Evolutionary conservation across 1,284 basidiomycete genomes (phyloP).

Genomic region (Tremellales sp.): DNA sequence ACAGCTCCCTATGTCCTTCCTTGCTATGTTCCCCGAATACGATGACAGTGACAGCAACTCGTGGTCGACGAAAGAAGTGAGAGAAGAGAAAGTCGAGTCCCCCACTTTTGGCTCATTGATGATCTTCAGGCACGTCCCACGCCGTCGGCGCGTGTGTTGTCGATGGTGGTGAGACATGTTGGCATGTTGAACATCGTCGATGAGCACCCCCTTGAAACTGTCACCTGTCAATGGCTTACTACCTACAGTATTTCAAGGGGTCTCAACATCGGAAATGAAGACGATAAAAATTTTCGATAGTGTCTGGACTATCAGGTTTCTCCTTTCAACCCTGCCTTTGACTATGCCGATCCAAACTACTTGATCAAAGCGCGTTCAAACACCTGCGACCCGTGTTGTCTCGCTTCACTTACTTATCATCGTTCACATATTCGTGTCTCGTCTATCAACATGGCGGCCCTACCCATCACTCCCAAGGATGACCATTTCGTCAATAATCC

Average conservation of each 20-base stretch:
- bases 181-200: neutral
- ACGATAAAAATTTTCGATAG: neutral
- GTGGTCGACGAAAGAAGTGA: neutral
- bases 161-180: no score
- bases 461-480: constrained; percentile 19
- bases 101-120: neutral
- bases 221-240: no score
- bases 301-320: neutral
- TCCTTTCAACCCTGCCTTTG: neutral
- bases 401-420: neutral
- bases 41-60: no score
- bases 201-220: neutral
- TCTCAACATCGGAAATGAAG: no score
- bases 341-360: neutral
- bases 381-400: neutral
- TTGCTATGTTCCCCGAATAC: no score
- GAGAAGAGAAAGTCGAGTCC: neutral
- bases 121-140: neutral
- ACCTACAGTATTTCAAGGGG: no score
- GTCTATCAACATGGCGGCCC: constrained; percentile 2
- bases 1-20: neutral
- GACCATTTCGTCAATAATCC: constrained; percentile 18
- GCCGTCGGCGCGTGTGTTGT: no score
- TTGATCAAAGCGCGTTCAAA: neutral
- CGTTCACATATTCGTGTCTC: neutral